phyloP scores from a whole-genome alignment of 139 green algal genomes.

The Chlamydomonas sp. region DNA sequence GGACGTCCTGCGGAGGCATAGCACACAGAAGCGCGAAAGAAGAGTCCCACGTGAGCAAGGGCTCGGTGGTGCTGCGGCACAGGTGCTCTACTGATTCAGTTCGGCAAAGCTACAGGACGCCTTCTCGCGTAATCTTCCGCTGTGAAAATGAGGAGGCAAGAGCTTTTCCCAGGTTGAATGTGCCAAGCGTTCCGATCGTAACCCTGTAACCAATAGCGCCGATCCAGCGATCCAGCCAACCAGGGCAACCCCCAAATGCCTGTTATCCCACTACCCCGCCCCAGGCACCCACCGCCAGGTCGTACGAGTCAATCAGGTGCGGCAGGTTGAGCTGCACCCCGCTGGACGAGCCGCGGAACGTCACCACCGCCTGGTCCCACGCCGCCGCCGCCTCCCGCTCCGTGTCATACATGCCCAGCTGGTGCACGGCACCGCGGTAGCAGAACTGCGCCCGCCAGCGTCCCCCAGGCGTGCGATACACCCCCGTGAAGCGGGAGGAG shows the following conservation, averaged over 20 bases:
- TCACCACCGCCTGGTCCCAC: constrained; percentile 48
- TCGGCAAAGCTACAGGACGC: too few species aligned
- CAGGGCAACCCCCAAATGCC: too few species aligned
- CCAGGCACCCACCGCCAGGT: constrained; percentile 15
- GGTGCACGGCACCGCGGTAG: constrained; percentile 43
- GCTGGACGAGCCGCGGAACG: background rate
- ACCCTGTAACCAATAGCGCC: too few species aligned
- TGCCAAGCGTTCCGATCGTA: too few species aligned
- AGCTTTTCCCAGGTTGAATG: too few species aligned
- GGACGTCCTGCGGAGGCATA: background rate
- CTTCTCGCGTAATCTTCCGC: too few species aligned
- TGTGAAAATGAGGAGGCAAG: too few species aligned
- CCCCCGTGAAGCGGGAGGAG: constrained; percentile 41
- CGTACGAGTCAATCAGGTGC: constrained; percentile 37
- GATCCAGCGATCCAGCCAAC: too few species aligned
- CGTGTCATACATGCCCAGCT: constrained; percentile 56
- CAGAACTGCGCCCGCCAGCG: constrained; percentile 52
- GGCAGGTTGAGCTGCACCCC: constrained; percentile 45
- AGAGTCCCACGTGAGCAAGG: background rate
- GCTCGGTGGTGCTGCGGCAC: too few species aligned
- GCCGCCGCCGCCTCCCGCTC: constrained; percentile 36
- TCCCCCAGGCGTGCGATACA: constrained; percentile 44
- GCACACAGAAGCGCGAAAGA: background rate
- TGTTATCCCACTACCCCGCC: background rate
- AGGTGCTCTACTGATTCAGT: too few species aligned